Conservation (phyloP, 257 asterid species). For the Echium plantagineum region DNA sequence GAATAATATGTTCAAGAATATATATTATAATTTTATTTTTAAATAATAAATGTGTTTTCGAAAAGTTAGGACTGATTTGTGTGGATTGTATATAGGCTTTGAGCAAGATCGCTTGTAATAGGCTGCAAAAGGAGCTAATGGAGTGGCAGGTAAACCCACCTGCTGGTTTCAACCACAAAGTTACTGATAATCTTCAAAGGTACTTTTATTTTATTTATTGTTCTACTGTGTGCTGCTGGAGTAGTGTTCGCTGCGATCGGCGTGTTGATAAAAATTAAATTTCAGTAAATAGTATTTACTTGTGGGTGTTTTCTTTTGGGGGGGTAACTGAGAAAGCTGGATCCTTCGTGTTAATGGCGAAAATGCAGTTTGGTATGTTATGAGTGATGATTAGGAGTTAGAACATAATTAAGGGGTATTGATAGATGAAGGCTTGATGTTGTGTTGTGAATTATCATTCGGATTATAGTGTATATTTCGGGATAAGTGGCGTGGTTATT, state of each 20-base stretch:
- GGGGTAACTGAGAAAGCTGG: no score
- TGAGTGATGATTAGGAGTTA: neutral
- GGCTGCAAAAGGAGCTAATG: constrained; percentile 87
- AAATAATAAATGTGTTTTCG: neutral
- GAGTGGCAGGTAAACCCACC: constrained; percentile 99
- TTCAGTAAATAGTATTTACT: no score
- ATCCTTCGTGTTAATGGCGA: no score
- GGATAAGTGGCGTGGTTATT: neutral
- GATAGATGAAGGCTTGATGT: neutral
- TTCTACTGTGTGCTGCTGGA: no score
- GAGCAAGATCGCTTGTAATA: constrained; percentile 96
- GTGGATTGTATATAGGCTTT: constrained; percentile 30
- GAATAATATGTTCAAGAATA: no score
- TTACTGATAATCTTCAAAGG: constrained; percentile 94
- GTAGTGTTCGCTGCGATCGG: no score
- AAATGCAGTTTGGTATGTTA: neutral
- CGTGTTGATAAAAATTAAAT: no score
- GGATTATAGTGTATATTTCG: neutral
- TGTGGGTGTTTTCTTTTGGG: no score
- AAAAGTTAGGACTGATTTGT: no score
- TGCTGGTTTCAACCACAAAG: constrained; percentile 73
- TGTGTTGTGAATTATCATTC: neutral
- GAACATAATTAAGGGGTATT: neutral
- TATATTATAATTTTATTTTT: neutral
- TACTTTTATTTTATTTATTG: constrained; percentile 2